These are phyloP conservation scores for Aspergillus transmontanensis DNA, from an alignment of 2,329 filamentous ascomycete genomes.

Conservation along the genomic window DNA sequence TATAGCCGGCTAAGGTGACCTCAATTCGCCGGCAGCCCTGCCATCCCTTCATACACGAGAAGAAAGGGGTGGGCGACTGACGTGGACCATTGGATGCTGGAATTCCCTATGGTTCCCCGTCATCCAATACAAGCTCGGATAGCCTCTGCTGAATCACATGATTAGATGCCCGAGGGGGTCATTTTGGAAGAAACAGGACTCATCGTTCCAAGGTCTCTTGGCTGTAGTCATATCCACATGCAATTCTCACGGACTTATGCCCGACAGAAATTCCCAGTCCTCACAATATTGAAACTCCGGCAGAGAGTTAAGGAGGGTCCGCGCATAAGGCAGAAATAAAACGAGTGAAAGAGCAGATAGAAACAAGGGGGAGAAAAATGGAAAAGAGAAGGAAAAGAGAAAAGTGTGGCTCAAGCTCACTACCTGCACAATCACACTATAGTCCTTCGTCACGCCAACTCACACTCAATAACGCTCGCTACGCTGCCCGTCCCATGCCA, in stretches of 20 bases:
- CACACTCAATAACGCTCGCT: too few relatives aligned
- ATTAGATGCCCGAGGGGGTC: background rate
- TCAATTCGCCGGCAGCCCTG: background rate
- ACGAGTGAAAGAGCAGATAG: too few relatives aligned
- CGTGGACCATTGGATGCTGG: background rate
- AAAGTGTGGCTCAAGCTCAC: too few relatives aligned
- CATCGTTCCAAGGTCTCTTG: background rate
- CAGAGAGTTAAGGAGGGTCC: background rate
- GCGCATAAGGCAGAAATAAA: too few relatives aligned
- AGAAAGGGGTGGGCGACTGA: background rate
- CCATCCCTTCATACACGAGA: background rate
- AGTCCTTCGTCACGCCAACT: too few relatives aligned
- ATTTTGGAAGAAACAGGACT: background rate
- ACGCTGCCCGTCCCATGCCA: too few relatives aligned
- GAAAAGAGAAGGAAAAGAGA: too few relatives aligned
- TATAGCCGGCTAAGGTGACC: background rate
- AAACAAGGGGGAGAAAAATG: too few relatives aligned
- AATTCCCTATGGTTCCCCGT: background rate
- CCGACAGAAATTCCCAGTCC: background rate
- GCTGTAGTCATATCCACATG: background rate
- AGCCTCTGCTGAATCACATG: background rate
- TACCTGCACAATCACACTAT: too few relatives aligned
- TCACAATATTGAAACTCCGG: background rate
- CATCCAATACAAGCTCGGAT: background rate
- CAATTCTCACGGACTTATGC: background rate